These are phyloP conservation scores for Phytopythium delawarense DNA, from an alignment of 352 stramenopile genomes.

Conservation along the genomic window DNA sequence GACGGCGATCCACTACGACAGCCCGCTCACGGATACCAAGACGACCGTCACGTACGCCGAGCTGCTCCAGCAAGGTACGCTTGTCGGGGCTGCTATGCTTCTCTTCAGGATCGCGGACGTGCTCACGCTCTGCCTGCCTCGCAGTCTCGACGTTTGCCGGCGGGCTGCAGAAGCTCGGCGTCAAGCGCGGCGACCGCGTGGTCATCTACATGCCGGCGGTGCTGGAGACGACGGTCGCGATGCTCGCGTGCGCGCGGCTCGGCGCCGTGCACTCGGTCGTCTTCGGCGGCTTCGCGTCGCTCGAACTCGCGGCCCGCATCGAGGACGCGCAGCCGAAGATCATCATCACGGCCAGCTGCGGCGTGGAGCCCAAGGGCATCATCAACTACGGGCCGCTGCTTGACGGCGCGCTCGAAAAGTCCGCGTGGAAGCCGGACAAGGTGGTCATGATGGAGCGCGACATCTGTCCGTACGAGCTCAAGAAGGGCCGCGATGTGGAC, in stretches of 20 bases:
- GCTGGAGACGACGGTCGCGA: conserved; percentile 93
- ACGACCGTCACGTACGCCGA: conserved; percentile 67
- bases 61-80: conserved; percentile 52
- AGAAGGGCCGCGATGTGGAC: conserved; percentile 37
- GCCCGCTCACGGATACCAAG: conserved; percentile 53
- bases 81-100: neutral
- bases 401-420: conserved; percentile 59
- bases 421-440: conserved; percentile 45
- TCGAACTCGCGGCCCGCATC: conserved; percentile 80
- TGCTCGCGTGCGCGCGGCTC: conserved; percentile 96
- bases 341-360: conserved; percentile 53
- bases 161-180: conserved; percentile 49
- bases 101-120: neutral
- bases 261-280: conserved; percentile 93
- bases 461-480: conserved; percentile 39
- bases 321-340: conserved; percentile 77
- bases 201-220: conserved; percentile 98
- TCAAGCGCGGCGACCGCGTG: conserved; percentile 88
- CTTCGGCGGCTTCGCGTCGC: conserved; percentile 87
- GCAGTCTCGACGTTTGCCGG: conserved; percentile 57
- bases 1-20: conserved; percentile 54
- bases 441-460: conserved; percentile 72
- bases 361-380: conserved; percentile 54
- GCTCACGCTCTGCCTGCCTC: neutral
- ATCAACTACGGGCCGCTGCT: conserved; percentile 78